Evolutionary conservation across 1,284 basidiomycete genomes (phyloP).

Genomic region (Cryptococcus sp.): DNA sequence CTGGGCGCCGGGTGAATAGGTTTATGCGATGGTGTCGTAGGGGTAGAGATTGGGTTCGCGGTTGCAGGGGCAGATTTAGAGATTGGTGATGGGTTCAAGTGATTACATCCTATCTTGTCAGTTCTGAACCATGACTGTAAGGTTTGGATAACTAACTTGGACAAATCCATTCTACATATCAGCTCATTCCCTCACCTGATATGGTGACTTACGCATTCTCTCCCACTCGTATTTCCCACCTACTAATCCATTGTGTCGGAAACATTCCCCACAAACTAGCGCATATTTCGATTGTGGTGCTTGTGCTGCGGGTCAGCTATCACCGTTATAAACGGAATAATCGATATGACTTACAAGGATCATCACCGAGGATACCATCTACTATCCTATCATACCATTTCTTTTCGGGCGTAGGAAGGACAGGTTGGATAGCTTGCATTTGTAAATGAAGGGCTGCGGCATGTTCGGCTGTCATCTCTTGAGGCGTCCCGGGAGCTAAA

Average conservation of each 20-base stretch:
- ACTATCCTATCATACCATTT: slow-evolving; percentile 85
- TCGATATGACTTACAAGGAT: slow-evolving; percentile 58
- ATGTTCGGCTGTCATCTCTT: slow-evolving; percentile 41
- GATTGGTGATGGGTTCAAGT: slow-evolving; percentile 41
- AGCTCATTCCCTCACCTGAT: not conserved
- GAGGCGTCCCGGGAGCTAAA: slow-evolving; percentile 26
- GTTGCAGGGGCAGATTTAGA: slow-evolving; percentile 8
- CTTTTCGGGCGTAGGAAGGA: slow-evolving; percentile 61
- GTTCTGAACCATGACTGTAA: too few relatives aligned
- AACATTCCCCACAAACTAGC: slow-evolving; percentile 89
- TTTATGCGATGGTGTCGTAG: slow-evolving; percentile 2
- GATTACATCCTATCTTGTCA: slow-evolving; percentile 34
- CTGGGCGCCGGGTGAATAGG: slow-evolving; percentile 12
- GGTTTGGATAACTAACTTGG: slow-evolving; percentile 20
- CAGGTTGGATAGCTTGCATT: slow-evolving; percentile 40
- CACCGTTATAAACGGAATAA: not conserved
- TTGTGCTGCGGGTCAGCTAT: slow-evolving; percentile 27
- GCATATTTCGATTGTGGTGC: slow-evolving; percentile 65
- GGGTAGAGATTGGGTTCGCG: not conserved
- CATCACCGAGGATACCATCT: slow-evolving; percentile 79
- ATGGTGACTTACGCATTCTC: slow-evolving; percentile 69
- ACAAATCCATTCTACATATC: slow-evolving; percentile 44
- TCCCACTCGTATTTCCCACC: slow-evolving; percentile 78
- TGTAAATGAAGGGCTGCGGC: slow-evolving; percentile 40
- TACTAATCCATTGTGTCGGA: slow-evolving; percentile 89